Base-by-base conservation (phyloP, 2,329 filamentous ascomycete genomes). In the Clonostachys rhizophaga region DNA sequence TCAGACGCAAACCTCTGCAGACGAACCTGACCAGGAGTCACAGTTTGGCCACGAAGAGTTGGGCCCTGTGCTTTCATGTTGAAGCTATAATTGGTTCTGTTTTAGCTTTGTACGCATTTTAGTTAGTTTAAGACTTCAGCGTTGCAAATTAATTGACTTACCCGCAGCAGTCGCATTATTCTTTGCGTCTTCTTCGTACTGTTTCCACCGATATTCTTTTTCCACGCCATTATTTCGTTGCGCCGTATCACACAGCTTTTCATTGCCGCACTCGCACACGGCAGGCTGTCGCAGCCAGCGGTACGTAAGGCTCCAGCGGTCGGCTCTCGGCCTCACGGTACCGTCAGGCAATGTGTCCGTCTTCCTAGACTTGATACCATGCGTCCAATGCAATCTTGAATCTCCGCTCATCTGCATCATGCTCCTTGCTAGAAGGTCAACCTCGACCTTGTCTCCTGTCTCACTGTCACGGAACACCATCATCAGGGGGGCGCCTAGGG, bases 281-380 rank as follows among this genome's bases (percentile, higher is more conserved):
- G 60, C 68, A 0, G 68, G 67, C 6, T 68, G 59, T 8, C 76
- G 61, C 6, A 77, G 52, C 76, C 76, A 80, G 1, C 76, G 68
- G 54, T 76, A 80, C 3, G 76, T 80, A 40, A 80, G 66, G 54
- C 76, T 80, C 76, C 76, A 80, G 7, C 76, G 64, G 33, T 77
- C 64, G 3, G 50, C 54, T 0, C 76, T 62, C 35, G 52, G 49
- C 6, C 76, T 62, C 3, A 75, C 64, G 2, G 63, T 68, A 0
- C 72, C 75, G 51, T 79, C 75, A 0, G 60, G 14, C 2, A 78
- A 48, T 0, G 59, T 61, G 47, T 79, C 76, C 5, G 70, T 79
- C 56, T 78, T 80, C 43, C 76, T 67, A 48, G 75, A 69, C 52
- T 71, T 70, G 50, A 81, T 80, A 1, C 71, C 74, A 52, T 81